Conservation (phyloP, 345 rosid genomes). For the Arabidopsis arenosa region DNA sequence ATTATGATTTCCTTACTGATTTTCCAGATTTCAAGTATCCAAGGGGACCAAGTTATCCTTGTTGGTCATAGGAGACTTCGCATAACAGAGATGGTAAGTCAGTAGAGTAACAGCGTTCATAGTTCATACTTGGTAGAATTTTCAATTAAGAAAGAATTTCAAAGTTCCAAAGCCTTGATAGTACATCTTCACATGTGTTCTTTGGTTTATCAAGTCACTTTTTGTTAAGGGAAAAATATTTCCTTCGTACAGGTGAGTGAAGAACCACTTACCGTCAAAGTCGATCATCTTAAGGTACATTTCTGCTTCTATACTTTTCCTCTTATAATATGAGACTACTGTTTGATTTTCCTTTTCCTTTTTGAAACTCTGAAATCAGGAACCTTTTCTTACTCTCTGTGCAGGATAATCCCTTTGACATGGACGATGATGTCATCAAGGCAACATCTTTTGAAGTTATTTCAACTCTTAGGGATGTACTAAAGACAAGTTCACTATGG, state of each 20-base stretch:
- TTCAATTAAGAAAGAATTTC: neutral
- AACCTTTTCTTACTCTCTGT: slow-evolving; percentile 27
- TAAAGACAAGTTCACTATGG: slow-evolving; percentile 90
- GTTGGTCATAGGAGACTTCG: slow-evolving; percentile 94
- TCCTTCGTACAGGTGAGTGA: slow-evolving; percentile 70
- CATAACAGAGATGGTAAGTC: slow-evolving; percentile 88
- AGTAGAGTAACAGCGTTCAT: slow-evolving; percentile 7
- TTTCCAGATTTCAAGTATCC: slow-evolving; percentile 79
- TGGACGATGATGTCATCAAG: slow-evolving; percentile 93
- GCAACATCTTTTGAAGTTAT: slow-evolving; percentile 97
- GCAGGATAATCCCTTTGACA: slow-evolving; percentile 87
- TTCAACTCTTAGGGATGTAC: slow-evolving; percentile 89
- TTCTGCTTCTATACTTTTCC: slow-evolving; percentile 29
- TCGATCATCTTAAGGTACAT: slow-evolving; percentile 93
- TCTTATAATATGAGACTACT: slow-evolving; percentile 10
- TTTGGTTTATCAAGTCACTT: slow-evolving; percentile 35
- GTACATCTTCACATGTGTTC: slow-evolving; percentile 14
- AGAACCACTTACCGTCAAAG: slow-evolving; percentile 94
- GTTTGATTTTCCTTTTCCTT: slow-evolving; percentile 12
- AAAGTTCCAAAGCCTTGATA: slow-evolving; percentile 5
- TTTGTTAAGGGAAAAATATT: slow-evolving; percentile 28
- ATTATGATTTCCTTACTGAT: slow-evolving; percentile 34
- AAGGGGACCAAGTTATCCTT: slow-evolving; percentile 93
- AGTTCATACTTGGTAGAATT: neutral
- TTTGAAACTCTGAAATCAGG: neutral